Evolutionary conservation across 805 yeast species (phyloP).

Genomic region (Diddensiella santjacobensis): DNA sequence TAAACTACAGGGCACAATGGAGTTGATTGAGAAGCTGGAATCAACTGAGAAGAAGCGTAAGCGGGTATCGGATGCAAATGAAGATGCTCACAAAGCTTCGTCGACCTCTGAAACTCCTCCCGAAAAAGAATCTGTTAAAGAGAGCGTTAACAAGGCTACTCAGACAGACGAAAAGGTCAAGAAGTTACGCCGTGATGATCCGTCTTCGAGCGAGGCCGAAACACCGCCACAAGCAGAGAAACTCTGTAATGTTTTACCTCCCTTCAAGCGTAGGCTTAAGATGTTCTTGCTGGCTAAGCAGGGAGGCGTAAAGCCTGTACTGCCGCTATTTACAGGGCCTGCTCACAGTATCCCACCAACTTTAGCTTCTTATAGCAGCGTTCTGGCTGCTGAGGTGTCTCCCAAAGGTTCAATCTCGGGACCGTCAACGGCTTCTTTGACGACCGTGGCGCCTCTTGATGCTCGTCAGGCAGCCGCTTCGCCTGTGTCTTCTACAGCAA

Average conservation of each 20-base stretch:
- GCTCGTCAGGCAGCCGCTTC: not conserved
- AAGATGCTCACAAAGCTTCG: constrained; percentile 1
- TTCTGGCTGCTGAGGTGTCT: not conserved
- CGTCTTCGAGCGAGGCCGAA: not conserved
- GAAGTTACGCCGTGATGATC: constrained; percentile 10
- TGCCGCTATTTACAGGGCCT: not conserved
- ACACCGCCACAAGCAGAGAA: not conserved
- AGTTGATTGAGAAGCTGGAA: constrained; percentile 23
- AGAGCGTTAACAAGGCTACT: constrained; percentile 3
- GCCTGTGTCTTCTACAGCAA: not conserved
- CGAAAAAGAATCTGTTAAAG: not conserved
- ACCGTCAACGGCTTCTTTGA: not conserved
- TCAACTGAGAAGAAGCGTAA: constrained; percentile 4
- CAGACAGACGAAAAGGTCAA: constrained; percentile 17
- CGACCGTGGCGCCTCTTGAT: not conserved
- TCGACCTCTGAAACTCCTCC: too few species aligned
- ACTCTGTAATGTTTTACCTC: not conserved
- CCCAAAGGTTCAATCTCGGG: constrained; percentile 1
- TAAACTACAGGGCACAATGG: constrained; percentile 26
- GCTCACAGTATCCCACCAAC: not conserved
- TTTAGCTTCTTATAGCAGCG: not conserved
- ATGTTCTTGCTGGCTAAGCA: constrained; percentile 8
- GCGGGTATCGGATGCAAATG: not conserved
- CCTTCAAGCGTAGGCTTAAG: constrained; percentile 3
- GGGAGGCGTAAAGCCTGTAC: constrained; percentile 3